Base-by-base conservation (phyloP, 495 filamentous ascomycete species). In the Penicillium atrosanguineum region DNA sequence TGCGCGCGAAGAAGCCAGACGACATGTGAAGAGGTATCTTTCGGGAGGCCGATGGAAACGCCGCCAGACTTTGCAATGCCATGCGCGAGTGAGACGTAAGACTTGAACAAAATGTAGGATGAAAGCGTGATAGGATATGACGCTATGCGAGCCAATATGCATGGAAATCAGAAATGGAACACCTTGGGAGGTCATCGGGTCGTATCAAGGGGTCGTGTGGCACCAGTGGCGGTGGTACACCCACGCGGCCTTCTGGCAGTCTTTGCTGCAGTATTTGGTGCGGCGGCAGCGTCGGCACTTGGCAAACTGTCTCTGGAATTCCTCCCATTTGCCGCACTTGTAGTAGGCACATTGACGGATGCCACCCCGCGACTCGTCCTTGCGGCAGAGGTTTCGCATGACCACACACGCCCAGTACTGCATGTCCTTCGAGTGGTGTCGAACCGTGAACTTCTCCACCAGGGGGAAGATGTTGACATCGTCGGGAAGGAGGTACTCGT, bases 181-280 rank as follows among this genome's bases (percentile, higher is more conserved):
- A 56, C 52, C 55, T 54, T 55, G 44, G 53, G 57, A n/a, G 45
- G 56, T 67, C 60, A 52, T 67, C 53, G 60, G 19, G 45, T 71
- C 59, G 57, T 57, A 63, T 75, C 75, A 83, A 59, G 80, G 80
- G 34, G 91, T 88, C 46, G 89, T 89, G 53, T 79, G 76, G 70
- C 94, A 98, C 94, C 94, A 98, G 72, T 97, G 93, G 41, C 94
- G 85, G 65, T 98, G 94, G 69, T 89, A 96, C 12, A 94, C 90
- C 94, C 94, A 98, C 8, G 94, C 94, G 58, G 90, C 91, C 78
- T 98, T 97, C 71, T 98, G 94, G 74, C 94, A 98, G 64, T 97
- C 94, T 73, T 98, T 98, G 81, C 91, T 96, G 85, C 94, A 98
- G 75, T 98, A 98, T 69, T 98, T 98, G 57, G 94, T 98, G 55